These are phyloP conservation scores for Curvularia sp. DNA, from an alignment of 2,329 filamentous ascomycete species.

Conservation along the genomic window DNA sequence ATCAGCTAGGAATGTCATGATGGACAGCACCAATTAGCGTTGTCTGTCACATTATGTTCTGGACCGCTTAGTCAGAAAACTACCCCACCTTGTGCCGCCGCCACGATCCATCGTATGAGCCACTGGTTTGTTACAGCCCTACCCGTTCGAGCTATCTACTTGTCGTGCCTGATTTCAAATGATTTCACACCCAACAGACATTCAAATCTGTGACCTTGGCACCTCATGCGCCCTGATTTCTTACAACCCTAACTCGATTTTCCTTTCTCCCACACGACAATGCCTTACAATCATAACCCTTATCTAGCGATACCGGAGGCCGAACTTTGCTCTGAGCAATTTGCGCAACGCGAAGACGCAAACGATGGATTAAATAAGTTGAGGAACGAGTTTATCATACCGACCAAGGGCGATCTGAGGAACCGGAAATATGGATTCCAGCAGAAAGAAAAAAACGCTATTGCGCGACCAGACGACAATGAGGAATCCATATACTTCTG, in stretches of 20 bases:
- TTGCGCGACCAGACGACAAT: slow-evolving; percentile 34
- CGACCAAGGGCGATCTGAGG: slow-evolving; percentile 74
- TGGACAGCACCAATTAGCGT: slow-evolving; percentile 22
- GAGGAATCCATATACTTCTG: slow-evolving; percentile 77
- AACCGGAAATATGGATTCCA: slow-evolving; percentile 59
- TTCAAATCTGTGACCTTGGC: slow-evolving; percentile 6
- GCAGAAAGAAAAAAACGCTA: slow-evolving; percentile 7
- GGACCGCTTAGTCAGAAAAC: slow-evolving; percentile 26
- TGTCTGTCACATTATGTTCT: slow-evolving; percentile 12
- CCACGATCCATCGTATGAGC: slow-evolving; percentile 24
- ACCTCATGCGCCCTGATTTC: slow-evolving; percentile 5
- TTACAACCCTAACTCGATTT: slow-evolving; percentile 1
- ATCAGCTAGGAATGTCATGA: slow-evolving; percentile 19
- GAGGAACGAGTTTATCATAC: slow-evolving; percentile 77
- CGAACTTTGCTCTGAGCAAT: slow-evolving; percentile 41
- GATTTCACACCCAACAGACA: not conserved
- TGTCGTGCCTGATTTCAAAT: slow-evolving; percentile 12
- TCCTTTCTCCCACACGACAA: slow-evolving; percentile 21
- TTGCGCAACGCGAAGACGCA: slow-evolving; percentile 46
- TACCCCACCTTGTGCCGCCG: slow-evolving; percentile 19
- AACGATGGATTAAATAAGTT: slow-evolving; percentile 51
- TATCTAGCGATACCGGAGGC: slow-evolving; percentile 29
- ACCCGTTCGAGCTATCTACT: slow-evolving; percentile 18
- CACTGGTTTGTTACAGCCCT: slow-evolving; percentile 14
- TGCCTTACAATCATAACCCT: slow-evolving; percentile 37